Conservation (phyloP, 768 basidiomycete genomes). For the Lactarius psammicola region DNA sequence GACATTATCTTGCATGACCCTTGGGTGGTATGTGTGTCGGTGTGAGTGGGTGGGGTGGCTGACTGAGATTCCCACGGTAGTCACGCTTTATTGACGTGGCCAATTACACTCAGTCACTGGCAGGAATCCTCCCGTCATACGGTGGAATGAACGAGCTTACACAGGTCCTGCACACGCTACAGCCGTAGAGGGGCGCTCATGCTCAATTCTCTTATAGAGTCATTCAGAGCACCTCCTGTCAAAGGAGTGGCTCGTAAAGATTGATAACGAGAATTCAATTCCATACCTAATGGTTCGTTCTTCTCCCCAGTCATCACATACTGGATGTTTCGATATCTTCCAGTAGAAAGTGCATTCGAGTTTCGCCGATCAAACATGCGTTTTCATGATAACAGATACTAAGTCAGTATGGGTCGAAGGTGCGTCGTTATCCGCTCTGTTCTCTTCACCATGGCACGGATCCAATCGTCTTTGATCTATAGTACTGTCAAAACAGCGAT, state of each 20-base stretch:
- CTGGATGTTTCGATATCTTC: conserved; percentile 8
- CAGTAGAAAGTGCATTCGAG: conserved; percentile 60
- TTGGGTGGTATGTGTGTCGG: conserved; percentile 9
- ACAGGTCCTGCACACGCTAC: conserved; percentile 18
- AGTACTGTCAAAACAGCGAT: conserved; percentile 48
- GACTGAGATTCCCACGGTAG: conserved; percentile 18
- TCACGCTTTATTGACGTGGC: conserved; percentile 9
- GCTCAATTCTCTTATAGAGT: conserved; percentile 41
- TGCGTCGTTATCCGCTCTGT: conserved; percentile 33
- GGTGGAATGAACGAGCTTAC: conserved; percentile 24
- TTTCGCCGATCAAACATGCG: conserved; percentile 54
- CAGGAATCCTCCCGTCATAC: neutral
- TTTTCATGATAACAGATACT: conserved; percentile 69
- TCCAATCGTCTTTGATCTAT: conserved; percentile 20
- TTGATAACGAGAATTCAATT: conserved; percentile 54
- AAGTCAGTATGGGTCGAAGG: conserved; percentile 76
- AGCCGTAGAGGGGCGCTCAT: neutral
- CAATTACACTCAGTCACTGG: neutral
- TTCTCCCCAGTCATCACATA: conserved; percentile 3
- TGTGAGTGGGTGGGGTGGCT: neutral
- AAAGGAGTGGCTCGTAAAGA: conserved; percentile 75
- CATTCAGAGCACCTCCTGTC: conserved; percentile 53
- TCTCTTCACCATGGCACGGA: conserved; percentile 6
- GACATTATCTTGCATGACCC: conserved; percentile 30
- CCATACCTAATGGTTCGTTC: conserved; percentile 71